Conservation (phyloP, 495 filamentous ascomycete genomes). For the Sporormia fimetaria region DNA sequence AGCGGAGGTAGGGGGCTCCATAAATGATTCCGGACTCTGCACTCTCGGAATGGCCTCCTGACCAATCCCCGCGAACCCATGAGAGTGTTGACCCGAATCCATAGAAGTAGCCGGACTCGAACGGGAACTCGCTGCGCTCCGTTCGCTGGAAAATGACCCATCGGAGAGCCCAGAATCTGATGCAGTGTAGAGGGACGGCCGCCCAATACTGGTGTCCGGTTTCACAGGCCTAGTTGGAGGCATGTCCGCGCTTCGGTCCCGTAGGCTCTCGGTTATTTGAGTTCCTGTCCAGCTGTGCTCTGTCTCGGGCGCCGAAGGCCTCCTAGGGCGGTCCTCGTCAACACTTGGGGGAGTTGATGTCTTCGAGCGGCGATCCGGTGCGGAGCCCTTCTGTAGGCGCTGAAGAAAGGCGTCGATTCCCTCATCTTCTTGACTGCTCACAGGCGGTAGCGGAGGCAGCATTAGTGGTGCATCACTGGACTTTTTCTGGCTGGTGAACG, state of each 20-base stretch:
- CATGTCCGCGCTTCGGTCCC: too few species aligned
- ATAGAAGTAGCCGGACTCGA: conserved; percentile 46
- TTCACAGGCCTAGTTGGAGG: not conserved
- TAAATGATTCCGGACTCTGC: conserved; percentile 11
- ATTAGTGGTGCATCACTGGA: not conserved
- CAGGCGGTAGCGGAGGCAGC: conserved; percentile 9
- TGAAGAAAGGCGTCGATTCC: conserved; percentile 28
- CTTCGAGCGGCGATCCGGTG: conserved; percentile 17
- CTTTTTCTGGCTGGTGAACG: conserved; percentile 16
- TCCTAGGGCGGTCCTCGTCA: too few species aligned
- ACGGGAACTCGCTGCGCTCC: conserved; percentile 54
- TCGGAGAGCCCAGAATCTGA: conserved; percentile 60
- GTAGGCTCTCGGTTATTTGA: conserved; percentile 19
- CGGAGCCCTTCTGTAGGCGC: conserved; percentile 22
- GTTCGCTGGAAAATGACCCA: conserved; percentile 50
- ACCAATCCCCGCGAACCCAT: conserved; percentile 11
- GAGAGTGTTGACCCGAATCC: conserved; percentile 16
- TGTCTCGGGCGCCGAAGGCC: too few species aligned
- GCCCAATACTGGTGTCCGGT: too few species aligned
- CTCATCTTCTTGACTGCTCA: conserved; percentile 19
- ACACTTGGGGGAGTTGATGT: too few species aligned
- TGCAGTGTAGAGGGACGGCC: conserved; percentile 49
- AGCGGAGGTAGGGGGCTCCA: conserved; percentile 1
- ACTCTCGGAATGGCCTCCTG: conserved; percentile 14
- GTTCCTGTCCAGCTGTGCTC: too few species aligned